A percentile compares a stretch with the other conserved stretches of the same genome.
These are phyloP conservation scores for Cladosporium oxysporum DNA, from an alignment of 2,329 filamentous ascomycete species.

Conservation along the genomic window DNA sequence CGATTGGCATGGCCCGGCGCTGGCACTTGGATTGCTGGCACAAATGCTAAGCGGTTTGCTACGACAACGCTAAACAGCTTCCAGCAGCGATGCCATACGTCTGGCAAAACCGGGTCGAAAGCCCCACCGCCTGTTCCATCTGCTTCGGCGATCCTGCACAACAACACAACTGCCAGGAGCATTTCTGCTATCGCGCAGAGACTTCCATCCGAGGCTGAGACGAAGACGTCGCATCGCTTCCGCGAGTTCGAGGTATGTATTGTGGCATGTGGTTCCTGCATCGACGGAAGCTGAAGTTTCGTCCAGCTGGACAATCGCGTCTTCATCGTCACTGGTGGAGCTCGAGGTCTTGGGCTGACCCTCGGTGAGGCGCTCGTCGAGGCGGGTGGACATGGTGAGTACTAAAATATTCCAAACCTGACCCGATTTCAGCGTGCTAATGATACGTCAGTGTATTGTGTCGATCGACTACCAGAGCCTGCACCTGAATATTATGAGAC, in stretches of 20 bases:
- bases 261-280: no score
- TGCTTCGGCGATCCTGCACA: not conserved
- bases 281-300: not conserved
- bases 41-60: not conserved
- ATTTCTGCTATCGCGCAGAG: slow-evolving; percentile 25
- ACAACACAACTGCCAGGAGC: not conserved
- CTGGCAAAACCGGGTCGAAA: not conserved
- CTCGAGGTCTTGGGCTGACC: slow-evolving; percentile 34
- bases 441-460: slow-evolving; percentile 45
- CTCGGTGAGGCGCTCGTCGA: slow-evolving; percentile 38
- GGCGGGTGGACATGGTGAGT: slow-evolving; percentile 49
- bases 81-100: not conserved
- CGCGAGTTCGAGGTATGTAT: slow-evolving; percentile 28
- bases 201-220: slow-evolving; percentile 21
- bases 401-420: not conserved
- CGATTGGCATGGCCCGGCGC: slow-evolving; percentile 7
- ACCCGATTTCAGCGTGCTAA: not conserved
- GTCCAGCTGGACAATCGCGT: slow-evolving; percentile 23
- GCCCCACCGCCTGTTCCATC: not conserved
- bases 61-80: not conserved
- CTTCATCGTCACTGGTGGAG: slow-evolving; percentile 34
- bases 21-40: slow-evolving; percentile 3
- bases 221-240: slow-evolving; percentile 22
- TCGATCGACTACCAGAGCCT: slow-evolving; percentile 50
- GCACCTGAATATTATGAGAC: slow-evolving; percentile 48